Evolutionary conservation across 495 filamentous ascomycete genomes (phyloP).

Genomic region (Platismatia glauca): DNA sequence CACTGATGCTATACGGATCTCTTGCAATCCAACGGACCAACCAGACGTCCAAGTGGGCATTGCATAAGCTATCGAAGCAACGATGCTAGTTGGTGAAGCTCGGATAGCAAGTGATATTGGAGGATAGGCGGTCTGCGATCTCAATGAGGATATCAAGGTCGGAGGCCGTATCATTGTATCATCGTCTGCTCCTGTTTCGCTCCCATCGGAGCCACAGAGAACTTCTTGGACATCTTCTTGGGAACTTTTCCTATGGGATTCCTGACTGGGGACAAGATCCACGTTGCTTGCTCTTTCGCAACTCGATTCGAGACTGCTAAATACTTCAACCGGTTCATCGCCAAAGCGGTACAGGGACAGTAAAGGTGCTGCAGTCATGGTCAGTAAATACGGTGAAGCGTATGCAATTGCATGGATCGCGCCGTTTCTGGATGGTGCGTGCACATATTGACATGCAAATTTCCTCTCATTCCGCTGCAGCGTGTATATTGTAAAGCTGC

Average conservation of each 20-base stretch:
- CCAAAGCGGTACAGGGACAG: constrained; percentile 66
- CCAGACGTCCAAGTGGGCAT: constrained; percentile 57
- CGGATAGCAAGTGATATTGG: constrained; percentile 75
- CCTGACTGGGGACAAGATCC: not conserved
- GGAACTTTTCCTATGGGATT: not conserved
- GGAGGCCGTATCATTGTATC: constrained; percentile 32
- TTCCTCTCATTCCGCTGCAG: constrained; percentile 37
- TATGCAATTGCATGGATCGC: constrained; percentile 68
- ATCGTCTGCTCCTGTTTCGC: not conserved
- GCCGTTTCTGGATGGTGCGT: constrained; percentile 48
- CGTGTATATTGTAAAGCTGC: constrained; percentile 61
- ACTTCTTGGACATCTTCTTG: not conserved
- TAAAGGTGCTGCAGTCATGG: constrained; percentile 61
- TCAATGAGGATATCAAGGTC: constrained; percentile 65
- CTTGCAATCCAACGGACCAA: constrained; percentile 88
- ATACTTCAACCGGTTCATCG: constrained; percentile 1
- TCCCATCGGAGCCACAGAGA: not conserved
- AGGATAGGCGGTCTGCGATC: constrained; percentile 69
- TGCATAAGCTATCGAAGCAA: constrained; percentile 80
- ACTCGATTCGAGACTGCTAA: not conserved
- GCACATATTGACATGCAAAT: constrained; percentile 44
- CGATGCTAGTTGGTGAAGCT: constrained; percentile 46
- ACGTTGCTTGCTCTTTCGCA: not conserved
- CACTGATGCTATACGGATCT: constrained; percentile 53
- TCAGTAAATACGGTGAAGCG: constrained; percentile 66